Percentiles rank a stretch among this genome's conserved stretches.
Conservation (phyloP, 805 yeast genomes). For the Ogataea trehalophila region DNA sequence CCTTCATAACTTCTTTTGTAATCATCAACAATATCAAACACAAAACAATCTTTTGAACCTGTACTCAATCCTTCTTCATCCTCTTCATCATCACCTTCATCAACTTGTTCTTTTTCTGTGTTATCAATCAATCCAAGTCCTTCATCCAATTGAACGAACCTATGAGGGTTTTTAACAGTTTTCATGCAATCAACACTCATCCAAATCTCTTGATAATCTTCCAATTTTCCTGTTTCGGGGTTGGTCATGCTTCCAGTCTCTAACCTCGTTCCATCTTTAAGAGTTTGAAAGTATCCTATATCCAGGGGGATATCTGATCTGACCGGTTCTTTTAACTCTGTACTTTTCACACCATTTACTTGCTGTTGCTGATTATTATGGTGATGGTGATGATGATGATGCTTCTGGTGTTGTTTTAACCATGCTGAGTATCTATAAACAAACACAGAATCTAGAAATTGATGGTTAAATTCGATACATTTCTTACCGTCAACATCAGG, state of each 20-base stretch:
- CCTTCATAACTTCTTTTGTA: constrained; percentile 31
- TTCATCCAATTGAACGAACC: background rate
- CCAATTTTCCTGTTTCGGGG: constrained; percentile 36
- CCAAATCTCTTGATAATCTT: constrained; percentile 53
- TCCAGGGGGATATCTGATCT: constrained; percentile 31
- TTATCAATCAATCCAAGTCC: background rate
- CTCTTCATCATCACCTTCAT: background rate
- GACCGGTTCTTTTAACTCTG: background rate
- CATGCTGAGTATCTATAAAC: constrained; percentile 18
- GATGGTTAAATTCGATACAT: constrained; percentile 37
- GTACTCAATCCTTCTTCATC: constrained; percentile 1
- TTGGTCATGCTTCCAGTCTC: constrained; percentile 50
- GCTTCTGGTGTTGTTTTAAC: background rate
- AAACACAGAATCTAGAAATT: constrained; percentile 37
- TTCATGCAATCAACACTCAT: constrained; percentile 39
- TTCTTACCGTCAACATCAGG: constrained; percentile 23
- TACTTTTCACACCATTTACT: background rate
- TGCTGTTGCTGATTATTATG: background rate
- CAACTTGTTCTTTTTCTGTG: no score
- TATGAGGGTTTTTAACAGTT: constrained; percentile 25
- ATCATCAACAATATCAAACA: constrained; percentile 25
- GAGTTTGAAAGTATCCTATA: constrained; percentile 39
- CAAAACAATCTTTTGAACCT: constrained; percentile 7
- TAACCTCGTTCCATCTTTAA: constrained; percentile 37
- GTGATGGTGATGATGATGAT: background rate